Evolutionary conservation across 1,284 basidiomycete species (phyloP).

Genomic region (Fomitopsis betulina): DNA sequence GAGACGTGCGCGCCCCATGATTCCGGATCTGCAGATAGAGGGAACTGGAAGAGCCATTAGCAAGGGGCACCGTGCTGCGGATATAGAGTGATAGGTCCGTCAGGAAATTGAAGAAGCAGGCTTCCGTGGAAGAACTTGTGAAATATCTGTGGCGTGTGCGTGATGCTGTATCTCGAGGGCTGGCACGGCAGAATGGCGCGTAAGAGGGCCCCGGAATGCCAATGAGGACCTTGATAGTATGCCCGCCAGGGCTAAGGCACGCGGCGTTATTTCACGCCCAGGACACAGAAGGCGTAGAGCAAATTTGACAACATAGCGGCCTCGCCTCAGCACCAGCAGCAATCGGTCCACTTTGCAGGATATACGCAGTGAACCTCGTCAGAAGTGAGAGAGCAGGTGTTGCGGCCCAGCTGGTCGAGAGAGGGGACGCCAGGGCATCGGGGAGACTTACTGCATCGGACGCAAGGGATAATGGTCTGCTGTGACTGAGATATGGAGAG

Average conservation of each 20-base stretch:
- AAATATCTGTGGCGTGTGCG: background rate
- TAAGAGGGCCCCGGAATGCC: background rate
- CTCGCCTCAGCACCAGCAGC: no score
- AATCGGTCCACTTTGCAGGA: no score
- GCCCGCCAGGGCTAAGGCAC: constrained; percentile 5
- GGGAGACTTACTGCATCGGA: constrained; percentile 15
- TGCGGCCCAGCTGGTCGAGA: no score
- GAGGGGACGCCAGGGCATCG: no score
- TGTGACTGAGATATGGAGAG: constrained; percentile 24
- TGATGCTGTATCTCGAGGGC: no score
- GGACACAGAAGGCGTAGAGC: no score
- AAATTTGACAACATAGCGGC: no score
- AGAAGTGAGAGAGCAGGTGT: no score
- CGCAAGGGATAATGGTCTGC: constrained; percentile 26
- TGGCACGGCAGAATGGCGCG: background rate
- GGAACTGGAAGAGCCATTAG: constrained; percentile 5
- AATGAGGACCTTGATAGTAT: no score
- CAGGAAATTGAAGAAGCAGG: background rate
- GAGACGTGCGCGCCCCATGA: constrained; percentile 27
- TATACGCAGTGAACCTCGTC: no score
- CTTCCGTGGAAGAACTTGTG: background rate
- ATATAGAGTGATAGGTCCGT: background rate
- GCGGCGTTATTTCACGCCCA: background rate
- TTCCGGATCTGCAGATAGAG: constrained; percentile 25
- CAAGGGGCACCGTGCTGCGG: background rate